Evolutionary conservation across 1,284 basidiomycete genomes (phyloP).

Genomic region (Gomphus sp.): DNA sequence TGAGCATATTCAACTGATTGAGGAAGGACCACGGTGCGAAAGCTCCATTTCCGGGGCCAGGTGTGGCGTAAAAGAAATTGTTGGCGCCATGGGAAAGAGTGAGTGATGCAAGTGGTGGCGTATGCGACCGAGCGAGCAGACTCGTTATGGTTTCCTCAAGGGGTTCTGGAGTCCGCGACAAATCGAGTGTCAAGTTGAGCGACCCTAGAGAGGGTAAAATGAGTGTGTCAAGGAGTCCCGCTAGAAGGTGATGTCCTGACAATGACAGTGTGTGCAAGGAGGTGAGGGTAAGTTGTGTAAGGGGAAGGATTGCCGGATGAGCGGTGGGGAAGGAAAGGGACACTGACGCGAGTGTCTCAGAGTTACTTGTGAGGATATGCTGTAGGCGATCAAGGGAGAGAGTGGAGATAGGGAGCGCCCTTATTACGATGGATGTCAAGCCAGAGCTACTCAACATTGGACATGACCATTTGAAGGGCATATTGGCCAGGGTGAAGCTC

Average conservation of each 20-base stretch:
- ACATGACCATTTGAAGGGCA: constrained; percentile 68
- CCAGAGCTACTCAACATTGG: constrained; percentile 46
- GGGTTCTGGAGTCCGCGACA: constrained; percentile 52
- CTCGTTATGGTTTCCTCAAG: constrained; percentile 55
- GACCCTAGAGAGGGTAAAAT: constrained; percentile 43
- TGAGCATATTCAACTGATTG: constrained; percentile 35
- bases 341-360: constrained; percentile 39
- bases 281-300: constrained; percentile 39
- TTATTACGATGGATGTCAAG: constrained; percentile 48
- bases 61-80: constrained; percentile 18
- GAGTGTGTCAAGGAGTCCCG: constrained; percentile 51
- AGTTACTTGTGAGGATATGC: constrained; percentile 48
- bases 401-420: constrained; percentile 51
- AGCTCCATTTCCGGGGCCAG: neutral
- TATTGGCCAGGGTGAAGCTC: constrained; percentile 53
- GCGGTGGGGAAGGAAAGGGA: constrained; percentile 52
- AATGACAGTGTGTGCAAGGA: constrained; percentile 45
- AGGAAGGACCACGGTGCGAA: constrained; percentile 36
- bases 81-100: constrained; percentile 46
- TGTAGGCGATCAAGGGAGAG: constrained; percentile 57
- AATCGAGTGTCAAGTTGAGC: constrained; percentile 43
- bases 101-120: constrained; percentile 45
- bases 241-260: constrained; percentile 57
- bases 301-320: constrained; percentile 50
- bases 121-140: constrained; percentile 47